These are phyloP conservation scores for Bondarzewia mesenterica DNA, from an alignment of 1,284 basidiomycete genomes.

Conservation along the genomic window DNA sequence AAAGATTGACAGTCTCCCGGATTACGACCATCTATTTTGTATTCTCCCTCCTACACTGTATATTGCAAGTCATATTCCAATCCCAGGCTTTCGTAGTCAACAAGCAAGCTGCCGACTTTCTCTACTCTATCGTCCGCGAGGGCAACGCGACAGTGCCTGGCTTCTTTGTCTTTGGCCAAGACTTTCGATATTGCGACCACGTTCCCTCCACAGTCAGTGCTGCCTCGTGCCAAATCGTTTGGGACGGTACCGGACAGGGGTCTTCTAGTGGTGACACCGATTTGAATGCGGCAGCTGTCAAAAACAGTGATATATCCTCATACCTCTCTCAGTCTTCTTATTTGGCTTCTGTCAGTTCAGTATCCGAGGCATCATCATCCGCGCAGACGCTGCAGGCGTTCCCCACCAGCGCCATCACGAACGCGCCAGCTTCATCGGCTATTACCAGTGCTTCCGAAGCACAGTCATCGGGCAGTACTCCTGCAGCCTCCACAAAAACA, in stretches of 20 bases:
- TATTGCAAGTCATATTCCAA: slow-evolving; percentile 63
- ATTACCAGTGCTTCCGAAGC: neutral
- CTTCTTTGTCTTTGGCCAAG: slow-evolving; percentile 44
- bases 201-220: slow-evolving; percentile 43
- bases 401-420: neutral
- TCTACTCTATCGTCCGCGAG: slow-evolving; percentile 41
- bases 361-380: no score
- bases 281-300: slow-evolving; percentile 1
- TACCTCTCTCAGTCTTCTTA: neutral
- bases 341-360: no score
- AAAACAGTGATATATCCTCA: neutral
- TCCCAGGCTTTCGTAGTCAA: slow-evolving; percentile 60
- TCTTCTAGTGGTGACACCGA: slow-evolving; percentile 5
- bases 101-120: slow-evolving; percentile 42
- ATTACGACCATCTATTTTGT: slow-evolving; percentile 58
- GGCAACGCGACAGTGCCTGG: slow-evolving; percentile 41
- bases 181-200: slow-evolving; percentile 50
- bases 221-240: slow-evolving; percentile 45
- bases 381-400: neutral
- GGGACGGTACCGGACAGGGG: slow-evolving; percentile 28
- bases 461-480: neutral
- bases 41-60: slow-evolving; percentile 60
- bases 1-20: slow-evolving; percentile 59
- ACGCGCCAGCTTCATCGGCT: neutral
- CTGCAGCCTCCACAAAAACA: neutral